A percentile compares a stretch with the other conserved stretches of the same genome.
phyloP scores from a whole-genome alignment of 2,329 filamentous ascomycete genomes.

The Lachnellula suecica region DNA sequence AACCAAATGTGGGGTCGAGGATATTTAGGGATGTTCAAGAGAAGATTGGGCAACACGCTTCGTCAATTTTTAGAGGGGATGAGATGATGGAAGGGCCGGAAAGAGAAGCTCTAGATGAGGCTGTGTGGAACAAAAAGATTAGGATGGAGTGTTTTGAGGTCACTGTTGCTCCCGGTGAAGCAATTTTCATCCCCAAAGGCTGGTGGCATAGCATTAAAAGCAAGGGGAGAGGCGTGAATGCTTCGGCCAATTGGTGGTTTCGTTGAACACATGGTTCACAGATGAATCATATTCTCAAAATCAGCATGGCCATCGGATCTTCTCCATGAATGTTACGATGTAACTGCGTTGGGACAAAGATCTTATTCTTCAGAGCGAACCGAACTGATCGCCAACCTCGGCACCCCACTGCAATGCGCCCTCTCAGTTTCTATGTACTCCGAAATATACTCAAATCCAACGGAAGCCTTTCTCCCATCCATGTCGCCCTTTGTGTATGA shows the following conservation, averaged over 20 bases:
- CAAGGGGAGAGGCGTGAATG: constrained; percentile 42
- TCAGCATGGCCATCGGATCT: not conserved
- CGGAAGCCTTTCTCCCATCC: constrained; percentile 68
- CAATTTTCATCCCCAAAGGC: constrained; percentile 74
- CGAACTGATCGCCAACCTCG: no score
- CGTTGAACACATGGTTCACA: constrained; percentile 13
- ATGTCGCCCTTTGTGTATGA: constrained; percentile 63
- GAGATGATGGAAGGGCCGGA: constrained; percentile 92
- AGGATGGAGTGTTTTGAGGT: constrained; percentile 34
- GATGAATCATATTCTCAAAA: not conserved
- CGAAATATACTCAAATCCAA: constrained; percentile 56
- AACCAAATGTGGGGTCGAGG: constrained; percentile 59
- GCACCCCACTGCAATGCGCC: no score
- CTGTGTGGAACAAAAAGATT: constrained; percentile 60
- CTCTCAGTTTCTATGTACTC: constrained; percentile 11
- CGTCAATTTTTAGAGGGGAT: constrained; percentile 58
- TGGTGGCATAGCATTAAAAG: constrained; percentile 88
- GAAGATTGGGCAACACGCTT: constrained; percentile 36
- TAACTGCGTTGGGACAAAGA: no score
- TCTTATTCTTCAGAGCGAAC: no score
- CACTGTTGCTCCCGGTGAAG: constrained; percentile 63
- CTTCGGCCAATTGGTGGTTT: constrained; percentile 57
- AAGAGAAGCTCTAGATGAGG: constrained; percentile 61
- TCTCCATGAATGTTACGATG: no score
- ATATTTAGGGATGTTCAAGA: constrained; percentile 58